Evolutionary conservation across 2,329 filamentous ascomycete species (phyloP), one percentile per base, ranked within the genome.

Genomic region (Aspergillus clavatus): DNA sequence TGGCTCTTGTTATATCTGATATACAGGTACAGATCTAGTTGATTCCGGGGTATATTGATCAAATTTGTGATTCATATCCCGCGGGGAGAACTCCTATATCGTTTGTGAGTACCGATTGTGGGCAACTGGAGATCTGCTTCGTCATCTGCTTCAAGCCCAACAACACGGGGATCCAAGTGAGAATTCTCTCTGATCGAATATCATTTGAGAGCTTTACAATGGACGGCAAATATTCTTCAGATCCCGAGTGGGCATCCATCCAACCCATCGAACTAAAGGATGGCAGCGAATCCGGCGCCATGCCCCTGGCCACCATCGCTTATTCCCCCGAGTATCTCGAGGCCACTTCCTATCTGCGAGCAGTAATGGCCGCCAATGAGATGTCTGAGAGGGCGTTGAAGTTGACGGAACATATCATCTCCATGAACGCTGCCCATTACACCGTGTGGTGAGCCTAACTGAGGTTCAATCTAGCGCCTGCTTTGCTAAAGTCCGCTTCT

Each of bases 341-440:
- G 73, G 90, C 88, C 38, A 93, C 95, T 72, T 84, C 87, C 36
- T 98, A 97, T 70, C 81, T 98, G 42, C 86, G 93, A 50, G 90
- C 93, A 50, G 80, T 95, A 56, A 98, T 98, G 91, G 86, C 87
- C 11, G 76, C 75, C 38, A 86, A 94, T 63, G 93, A 98, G 69
- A 79, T 85, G 73, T 89, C 86, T 19, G 78, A 84, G 18, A 80
- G 93, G 38, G 86, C 83, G 27, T 77, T 98, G 35, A 78, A 76
- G 24, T 80, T 98, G 51, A 98, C 93, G 4, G 85, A 89, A 63
- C 83, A 91, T 68, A 83, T 98, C 62, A 97, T 98, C 63, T 75
- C 77, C 48, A 83, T 96, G 79, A 98, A 98, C 68, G 87, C 93
- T 12, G 90, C 93, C 1, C 93, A 98, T 73, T 98, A 98, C 72